These are phyloP conservation scores for Immersiporthe knoxdaviesiana DNA, from an alignment of 2,329 filamentous ascomycete genomes.

Conservation along the genomic window DNA sequence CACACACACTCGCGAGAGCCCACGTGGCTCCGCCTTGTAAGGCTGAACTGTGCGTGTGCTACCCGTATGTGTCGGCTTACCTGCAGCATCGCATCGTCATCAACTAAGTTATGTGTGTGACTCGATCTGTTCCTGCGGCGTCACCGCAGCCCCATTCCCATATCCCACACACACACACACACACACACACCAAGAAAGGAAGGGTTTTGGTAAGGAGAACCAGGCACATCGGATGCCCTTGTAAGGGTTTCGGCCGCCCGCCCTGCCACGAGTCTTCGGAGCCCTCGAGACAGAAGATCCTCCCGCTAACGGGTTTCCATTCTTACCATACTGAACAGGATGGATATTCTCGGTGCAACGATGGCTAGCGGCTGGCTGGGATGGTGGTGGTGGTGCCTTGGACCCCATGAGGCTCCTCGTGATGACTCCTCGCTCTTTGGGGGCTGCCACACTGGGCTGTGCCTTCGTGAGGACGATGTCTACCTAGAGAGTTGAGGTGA, in stretches of 20 bases:
- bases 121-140: conserved; percentile 4
- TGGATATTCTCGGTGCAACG: not conserved
- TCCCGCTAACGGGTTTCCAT: not conserved
- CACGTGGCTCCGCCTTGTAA: conserved; percentile 17
- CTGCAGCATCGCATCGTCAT: not conserved
- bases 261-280: not conserved
- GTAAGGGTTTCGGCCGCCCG: not conserved
- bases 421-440: not conserved
- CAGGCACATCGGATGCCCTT: not conserved
- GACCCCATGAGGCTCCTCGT: conserved; percentile 1
- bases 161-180: no score
- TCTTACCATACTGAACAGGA: not conserved
- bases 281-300: not conserved
- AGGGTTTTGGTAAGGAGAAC: not conserved
- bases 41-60: conserved; percentile 5
- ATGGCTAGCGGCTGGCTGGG: not conserved
- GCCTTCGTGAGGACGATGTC: not conserved
- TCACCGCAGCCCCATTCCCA: not conserved
- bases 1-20: not conserved
- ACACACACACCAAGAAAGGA: no score
- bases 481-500: no score
- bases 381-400: not conserved
- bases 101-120: not conserved
- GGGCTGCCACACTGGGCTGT: not conserved
- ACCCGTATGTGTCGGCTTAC: conserved; percentile 1